phyloP scores from a whole-genome alignment of 2,329 filamentous ascomycete species.

The Calonectria naviculata region DNA sequence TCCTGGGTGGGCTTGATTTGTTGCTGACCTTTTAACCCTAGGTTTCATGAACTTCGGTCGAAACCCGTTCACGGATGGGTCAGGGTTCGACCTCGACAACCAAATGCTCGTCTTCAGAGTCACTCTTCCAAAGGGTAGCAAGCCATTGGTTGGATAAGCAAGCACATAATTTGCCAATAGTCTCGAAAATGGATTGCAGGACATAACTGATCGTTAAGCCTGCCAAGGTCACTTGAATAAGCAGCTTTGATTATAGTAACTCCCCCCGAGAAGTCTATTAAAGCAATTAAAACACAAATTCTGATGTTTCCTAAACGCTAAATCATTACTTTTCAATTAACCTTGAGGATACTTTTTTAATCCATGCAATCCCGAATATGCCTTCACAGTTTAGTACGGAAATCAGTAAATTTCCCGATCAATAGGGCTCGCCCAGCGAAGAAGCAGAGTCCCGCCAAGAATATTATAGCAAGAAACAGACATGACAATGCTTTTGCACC shows the following conservation, averaged over 20 bases:
- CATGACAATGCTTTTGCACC: conserved; percentile 54
- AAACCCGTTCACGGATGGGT: conserved; percentile 65
- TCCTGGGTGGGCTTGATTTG: background rate
- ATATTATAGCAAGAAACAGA: conserved; percentile 54
- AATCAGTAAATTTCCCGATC: conserved; percentile 8
- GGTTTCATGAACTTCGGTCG: conserved; percentile 68
- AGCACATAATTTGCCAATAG: background rate
- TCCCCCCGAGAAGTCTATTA: no score
- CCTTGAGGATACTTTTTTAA: background rate
- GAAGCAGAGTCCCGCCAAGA: conserved; percentile 42
- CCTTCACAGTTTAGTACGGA: conserved; percentile 15
- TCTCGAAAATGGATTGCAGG: no score
- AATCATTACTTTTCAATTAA: background rate
- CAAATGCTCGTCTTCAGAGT: conserved; percentile 74
- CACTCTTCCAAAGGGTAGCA: conserved; percentile 46
- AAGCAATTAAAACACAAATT: no score
- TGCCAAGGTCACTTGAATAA: no score
- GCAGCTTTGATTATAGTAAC: no score
- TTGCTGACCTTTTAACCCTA: conserved; percentile 16
- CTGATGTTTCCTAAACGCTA: no score
- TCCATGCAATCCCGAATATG: background rate
- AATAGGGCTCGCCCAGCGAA: conserved; percentile 32
- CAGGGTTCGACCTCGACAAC: conserved; percentile 68
- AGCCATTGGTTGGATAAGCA: conserved; percentile 27
- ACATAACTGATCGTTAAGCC: no score